Conservation (phyloP, 2,329 filamentous ascomycete species). For the Scedosporium apiospermum region DNA sequence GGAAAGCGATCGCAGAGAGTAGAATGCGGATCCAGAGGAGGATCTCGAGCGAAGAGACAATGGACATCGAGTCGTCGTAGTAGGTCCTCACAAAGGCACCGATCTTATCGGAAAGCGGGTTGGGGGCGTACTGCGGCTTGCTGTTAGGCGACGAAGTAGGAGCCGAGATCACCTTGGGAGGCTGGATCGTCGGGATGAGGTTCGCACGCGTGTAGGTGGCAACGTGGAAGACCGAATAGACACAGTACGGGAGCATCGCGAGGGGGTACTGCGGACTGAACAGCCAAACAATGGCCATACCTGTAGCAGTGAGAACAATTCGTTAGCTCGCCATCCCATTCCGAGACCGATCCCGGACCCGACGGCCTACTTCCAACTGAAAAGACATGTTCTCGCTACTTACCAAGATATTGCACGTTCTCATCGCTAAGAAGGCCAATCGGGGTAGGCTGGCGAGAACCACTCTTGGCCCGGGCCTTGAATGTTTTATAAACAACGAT, state of each 20-base stretch:
- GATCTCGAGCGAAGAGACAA: slow-evolving; percentile 85
- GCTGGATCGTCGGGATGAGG: slow-evolving; percentile 77
- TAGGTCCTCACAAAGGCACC: slow-evolving; percentile 94
- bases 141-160: slow-evolving; percentile 45
- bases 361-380: background rate
- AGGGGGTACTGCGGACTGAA: slow-evolving; percentile 81
- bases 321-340: background rate
- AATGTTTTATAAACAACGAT: slow-evolving; percentile 99
- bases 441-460: slow-evolving; percentile 47
- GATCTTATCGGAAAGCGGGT: slow-evolving; percentile 69
- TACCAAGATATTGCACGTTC: slow-evolving; percentile 96
- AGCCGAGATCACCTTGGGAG: slow-evolving; percentile 45
- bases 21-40: slow-evolving; percentile 76
- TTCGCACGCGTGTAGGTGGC: slow-evolving; percentile 93
- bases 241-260: slow-evolving; percentile 84
- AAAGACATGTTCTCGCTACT: slow-evolving; percentile 24
- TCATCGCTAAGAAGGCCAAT: slow-evolving; percentile 71
- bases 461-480: slow-evolving; percentile 71
- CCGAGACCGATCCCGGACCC: too few species aligned
- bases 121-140: slow-evolving; percentile 40
- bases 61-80: slow-evolving; percentile 91
- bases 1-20: slow-evolving; percentile 75
- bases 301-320: background rate
- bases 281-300: slow-evolving; percentile 90
- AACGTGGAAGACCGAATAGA: slow-evolving; percentile 98